Base-by-base conservation (phyloP, 2,329 filamentous ascomycete genomes). In the Cryphonectria naterciae region DNA sequence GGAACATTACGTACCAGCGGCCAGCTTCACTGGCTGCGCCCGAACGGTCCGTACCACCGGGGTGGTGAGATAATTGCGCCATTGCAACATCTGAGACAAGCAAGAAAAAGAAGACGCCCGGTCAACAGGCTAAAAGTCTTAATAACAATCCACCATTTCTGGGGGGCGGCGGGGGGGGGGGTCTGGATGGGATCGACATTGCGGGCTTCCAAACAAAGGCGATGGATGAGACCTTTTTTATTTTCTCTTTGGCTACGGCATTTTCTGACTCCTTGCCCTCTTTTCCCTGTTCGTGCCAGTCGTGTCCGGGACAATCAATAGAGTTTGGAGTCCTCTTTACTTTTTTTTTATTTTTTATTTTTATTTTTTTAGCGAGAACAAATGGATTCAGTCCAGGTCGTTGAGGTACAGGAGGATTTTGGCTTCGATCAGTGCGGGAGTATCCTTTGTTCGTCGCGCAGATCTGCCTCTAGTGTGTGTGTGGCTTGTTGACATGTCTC, bases 1-100 rank as follows among this genome's bases (percentile, higher is more conserved):
- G 63, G 46, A 39, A 67, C 68, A 69, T 69, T 69, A 69, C 68
- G 68, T 69, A 69, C 63, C 56, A 58, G 68, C 68, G 43, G 52
- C 68, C 52, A 46, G 68, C 68, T 17, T 60, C 54, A 69, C 68
- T 69, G 68, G 68, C 68, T 61, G 32, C 58, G 11, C 32, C 58
- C 19, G 58, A 60, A 60, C 56, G 56, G 56, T 35, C 13, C 32
- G 56, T 60, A 35, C 32, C 58, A 32, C 58, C 49, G 52, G 63
- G 56, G 37, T 10, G 46, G 46, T 49, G 46, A 49, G 65, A 66
- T 63, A 28, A 69, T 69, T 67, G 63, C 68, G 68, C 68, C 62
- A 69, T 69, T 67, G 52, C 52, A 28, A 58, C 15, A 32, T 67
- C 63, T 69, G 68, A 69, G 68, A 69, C 68, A 66, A 66, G 62